Base-by-base conservation (phyloP, 441 rosid species). In the Pelargonium cotyledonis region DNA sequence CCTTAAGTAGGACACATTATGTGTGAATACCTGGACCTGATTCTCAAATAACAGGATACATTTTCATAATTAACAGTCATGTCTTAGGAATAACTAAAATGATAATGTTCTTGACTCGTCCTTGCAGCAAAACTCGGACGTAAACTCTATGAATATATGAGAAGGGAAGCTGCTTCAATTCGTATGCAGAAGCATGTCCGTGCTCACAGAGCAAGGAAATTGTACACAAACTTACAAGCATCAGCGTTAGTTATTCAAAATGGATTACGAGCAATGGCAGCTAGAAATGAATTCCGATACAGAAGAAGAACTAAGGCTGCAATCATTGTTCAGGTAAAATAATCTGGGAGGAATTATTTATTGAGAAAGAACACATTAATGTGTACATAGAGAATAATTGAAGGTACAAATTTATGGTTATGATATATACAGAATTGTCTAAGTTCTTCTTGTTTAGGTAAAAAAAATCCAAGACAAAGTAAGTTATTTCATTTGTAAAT, bases 261-360 rank as follows among this genome's bases (percentile, higher is more conserved):
- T 51, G 93, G 96, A 62, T 83, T 93, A 72, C 87, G 97, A 79
- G 90, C 96, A 64, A 96, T 96, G 99, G 84, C 85, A 73, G 97
- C 98, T 29, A 81, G 85, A 44, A 75, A 81, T 76, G 82, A 80
- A 68, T 79, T 77, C 71, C 74, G 86, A 75, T 76, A 75, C 75
- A 83, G 80, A 81, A 85, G 85, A 77, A 77, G 83, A 75, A 87
- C 84, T 21, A 84, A 85, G 71, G 90, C 90, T 41, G 84, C 89
- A 73, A 85, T 66, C 68, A 62, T 71, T 47, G 38, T 87, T 70
- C 92, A 89, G 92, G 95, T 89, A 78, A 10, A 49, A 61, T 1
- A 35, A 4, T 49, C 72, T 29, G 43, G 31, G 51, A 69, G 57
- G 21, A 35, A 35, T 35, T 35, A 35, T 35, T 3, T 35, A 35